These are phyloP conservation scores for Curvularia lunata DNA, from an alignment of 2,329 filamentous ascomycete species.

Conservation along the genomic window DNA sequence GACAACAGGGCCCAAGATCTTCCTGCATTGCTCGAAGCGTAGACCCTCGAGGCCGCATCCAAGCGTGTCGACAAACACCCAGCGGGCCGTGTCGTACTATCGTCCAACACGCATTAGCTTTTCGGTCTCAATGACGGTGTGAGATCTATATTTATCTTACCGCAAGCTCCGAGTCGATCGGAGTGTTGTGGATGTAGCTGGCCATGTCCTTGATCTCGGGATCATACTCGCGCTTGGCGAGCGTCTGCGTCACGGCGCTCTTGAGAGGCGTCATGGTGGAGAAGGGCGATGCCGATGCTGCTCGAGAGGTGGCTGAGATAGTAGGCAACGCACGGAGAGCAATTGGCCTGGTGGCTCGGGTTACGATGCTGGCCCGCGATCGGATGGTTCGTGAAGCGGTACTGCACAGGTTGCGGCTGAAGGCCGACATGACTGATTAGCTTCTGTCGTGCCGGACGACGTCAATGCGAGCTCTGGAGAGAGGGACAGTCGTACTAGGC, in stretches of 20 bases:
- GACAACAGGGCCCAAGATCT: constrained; percentile 90
- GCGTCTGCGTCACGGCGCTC: constrained; percentile 40
- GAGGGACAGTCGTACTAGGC: constrained; percentile 46
- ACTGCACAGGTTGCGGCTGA: constrained; percentile 52
- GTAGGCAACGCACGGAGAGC: constrained; percentile 37
- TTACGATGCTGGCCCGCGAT: constrained; percentile 41
- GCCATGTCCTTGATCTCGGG: constrained; percentile 95
- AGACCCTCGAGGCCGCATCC: constrained; percentile 96
- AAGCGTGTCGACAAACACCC: constrained; percentile 95
- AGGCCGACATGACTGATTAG: constrained; percentile 51
- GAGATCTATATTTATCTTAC: constrained; percentile 59
- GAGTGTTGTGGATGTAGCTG: constrained; percentile 89
- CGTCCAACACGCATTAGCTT: constrained; percentile 25
- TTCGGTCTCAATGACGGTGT: too few relatives aligned
- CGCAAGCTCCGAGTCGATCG: constrained; percentile 88
- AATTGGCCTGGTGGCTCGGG: constrained; percentile 49
- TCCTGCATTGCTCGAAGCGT: constrained; percentile 93
- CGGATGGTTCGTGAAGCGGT: constrained; percentile 48
- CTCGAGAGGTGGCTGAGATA: constrained; percentile 31
- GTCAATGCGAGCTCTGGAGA: constrained; percentile 39
- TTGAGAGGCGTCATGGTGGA: constrained; percentile 49
- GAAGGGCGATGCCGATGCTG: constrained; percentile 39
- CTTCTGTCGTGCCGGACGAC: constrained; percentile 42
- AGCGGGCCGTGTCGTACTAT: constrained; percentile 92
- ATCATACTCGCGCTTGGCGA: constrained; percentile 69